Conservation (phyloP, 768 basidiomycete species). For the Heimioporus sp. region DNA sequence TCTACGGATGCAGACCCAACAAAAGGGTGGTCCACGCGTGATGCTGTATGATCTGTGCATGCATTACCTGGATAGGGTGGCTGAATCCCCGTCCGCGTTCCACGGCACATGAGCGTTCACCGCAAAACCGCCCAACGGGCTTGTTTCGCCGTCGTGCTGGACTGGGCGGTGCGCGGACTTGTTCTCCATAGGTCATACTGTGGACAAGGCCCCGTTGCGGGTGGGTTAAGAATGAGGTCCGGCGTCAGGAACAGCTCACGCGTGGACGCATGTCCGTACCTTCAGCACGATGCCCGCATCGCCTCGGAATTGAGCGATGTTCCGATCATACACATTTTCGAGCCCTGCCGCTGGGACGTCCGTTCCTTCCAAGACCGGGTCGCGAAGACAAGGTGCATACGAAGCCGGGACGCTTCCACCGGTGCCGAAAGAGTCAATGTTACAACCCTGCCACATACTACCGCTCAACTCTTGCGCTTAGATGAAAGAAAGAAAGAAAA, state of each 20-base stretch:
- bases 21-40: not conserved
- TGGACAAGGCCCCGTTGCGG: constrained; percentile 8
- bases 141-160: not conserved
- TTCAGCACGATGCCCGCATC: constrained; percentile 6
- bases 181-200: constrained; percentile 12
- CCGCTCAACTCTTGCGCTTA: not conserved
- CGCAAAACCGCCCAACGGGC: constrained; percentile 1
- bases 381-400: not conserved
- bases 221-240: constrained; percentile 8
- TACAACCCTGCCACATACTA: constrained; percentile 7
- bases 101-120: not conserved
- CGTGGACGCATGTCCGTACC: not conserved
- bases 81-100: not conserved
- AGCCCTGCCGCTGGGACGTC: constrained; percentile 1
- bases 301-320: not conserved
- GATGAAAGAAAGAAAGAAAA: not conserved
- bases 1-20: not conserved
- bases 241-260: too few species aligned
- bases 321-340: constrained; percentile 11
- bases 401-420: not conserved
- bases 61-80: constrained; percentile 11
- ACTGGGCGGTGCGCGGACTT: not conserved
- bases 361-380: not conserved
- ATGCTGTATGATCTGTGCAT: not conserved
- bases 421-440: constrained; percentile 12